These are phyloP conservation scores for Gliomastix tumulicola DNA, from an alignment of 2,329 filamentous ascomycete genomes.

Conservation along the genomic window DNA sequence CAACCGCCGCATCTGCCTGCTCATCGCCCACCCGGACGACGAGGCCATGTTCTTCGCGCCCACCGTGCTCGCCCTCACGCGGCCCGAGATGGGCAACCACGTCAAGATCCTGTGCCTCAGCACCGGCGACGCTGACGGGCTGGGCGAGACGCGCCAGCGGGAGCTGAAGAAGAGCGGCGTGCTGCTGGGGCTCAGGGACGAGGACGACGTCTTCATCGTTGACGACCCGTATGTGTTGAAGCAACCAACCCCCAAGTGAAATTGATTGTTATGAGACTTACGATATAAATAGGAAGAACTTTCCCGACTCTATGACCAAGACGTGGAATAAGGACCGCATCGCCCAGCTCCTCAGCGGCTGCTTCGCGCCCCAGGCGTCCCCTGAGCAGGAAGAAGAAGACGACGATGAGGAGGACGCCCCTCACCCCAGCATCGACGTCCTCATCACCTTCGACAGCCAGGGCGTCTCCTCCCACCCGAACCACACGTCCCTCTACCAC, in stretches of 20 bases:
- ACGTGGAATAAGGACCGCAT: conserved; percentile 70
- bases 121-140: conserved; percentile 79
- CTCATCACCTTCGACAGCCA: conserved; percentile 83
- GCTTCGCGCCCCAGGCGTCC: conserved; percentile 69
- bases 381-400: no score
- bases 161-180: conserved; percentile 79
- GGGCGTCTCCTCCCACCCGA: conserved; percentile 84
- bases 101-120: conserved; percentile 92
- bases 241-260: no score
- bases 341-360: conserved; percentile 59
- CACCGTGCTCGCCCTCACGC: conserved; percentile 75
- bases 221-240: conserved; percentile 63
- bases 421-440: conserved; percentile 59
- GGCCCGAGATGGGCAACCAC: conserved; percentile 75
- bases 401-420: conserved; percentile 18
- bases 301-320: conserved; percentile 82
- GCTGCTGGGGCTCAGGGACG: conserved; percentile 64
- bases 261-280: no score
- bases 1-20: conserved; percentile 81
- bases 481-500: conserved; percentile 84
- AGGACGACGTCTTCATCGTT: conserved; percentile 79
- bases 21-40: conserved; percentile 97
- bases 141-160: conserved; percentile 74
- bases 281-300: conserved; percentile 55
- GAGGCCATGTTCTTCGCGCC: conserved; percentile 99